Percentiles rank a stretch among this genome's conserved stretches.
These are phyloP conservation scores for Mortierella alpina DNA, from an alignment of 192 early-diverging fungal genomes.

Conservation along the genomic window DNA sequence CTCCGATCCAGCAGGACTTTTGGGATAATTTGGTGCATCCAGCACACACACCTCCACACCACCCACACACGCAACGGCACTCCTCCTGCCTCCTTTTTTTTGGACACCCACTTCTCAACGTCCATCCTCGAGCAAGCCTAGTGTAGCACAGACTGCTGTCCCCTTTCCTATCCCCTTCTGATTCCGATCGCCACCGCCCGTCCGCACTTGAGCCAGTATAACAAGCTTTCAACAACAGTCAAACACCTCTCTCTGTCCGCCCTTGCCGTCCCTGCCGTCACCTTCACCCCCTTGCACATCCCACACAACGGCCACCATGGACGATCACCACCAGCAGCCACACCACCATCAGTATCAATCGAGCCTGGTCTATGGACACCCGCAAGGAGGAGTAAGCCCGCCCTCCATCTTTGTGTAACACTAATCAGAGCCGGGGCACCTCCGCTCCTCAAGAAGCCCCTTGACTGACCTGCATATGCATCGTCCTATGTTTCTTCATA, in stretches of 20 bases:
- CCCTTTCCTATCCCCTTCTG: too few relatives aligned
- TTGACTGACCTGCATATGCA: not conserved
- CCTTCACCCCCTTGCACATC: not conserved
- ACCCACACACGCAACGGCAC: not conserved
- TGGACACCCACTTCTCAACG: not conserved
- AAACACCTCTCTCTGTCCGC: not conserved
- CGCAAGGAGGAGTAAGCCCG: slow-evolving; percentile 21
- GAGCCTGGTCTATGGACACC: slow-evolving; percentile 29
- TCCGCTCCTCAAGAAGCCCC: not conserved
- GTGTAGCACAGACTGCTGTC: not conserved
- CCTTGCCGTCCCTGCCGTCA: not conserved
- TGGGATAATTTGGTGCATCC: not conserved
- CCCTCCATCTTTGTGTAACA: not conserved
- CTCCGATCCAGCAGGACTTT: slow-evolving; percentile 10
- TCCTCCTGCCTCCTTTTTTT: not conserved
- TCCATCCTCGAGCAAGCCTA: not conserved
- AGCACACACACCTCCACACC: not conserved
- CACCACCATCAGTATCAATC: slow-evolving; percentile 43
- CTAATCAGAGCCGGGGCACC: not conserved
- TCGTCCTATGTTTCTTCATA: not conserved
- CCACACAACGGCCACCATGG: not conserved
- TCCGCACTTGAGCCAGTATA: not conserved
- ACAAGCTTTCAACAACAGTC: too few relatives aligned
- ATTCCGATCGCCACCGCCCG: too few relatives aligned
- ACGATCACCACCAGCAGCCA: slow-evolving; percentile 35